Base-by-base conservation (phyloP, 805 yeast species). In the Kregervanrija delftensis region DNA sequence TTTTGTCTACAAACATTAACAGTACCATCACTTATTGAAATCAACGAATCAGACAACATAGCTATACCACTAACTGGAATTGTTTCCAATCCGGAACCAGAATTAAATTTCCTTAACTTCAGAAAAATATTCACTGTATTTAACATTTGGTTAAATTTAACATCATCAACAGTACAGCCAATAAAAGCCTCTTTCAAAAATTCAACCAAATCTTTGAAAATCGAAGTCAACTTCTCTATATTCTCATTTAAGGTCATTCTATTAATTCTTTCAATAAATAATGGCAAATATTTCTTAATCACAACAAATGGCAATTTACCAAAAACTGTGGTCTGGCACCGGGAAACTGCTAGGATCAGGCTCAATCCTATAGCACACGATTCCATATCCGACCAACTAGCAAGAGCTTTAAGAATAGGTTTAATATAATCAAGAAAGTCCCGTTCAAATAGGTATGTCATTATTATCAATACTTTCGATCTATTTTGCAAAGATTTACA, bases 361-460 rank as follows among this genome's bases (percentile, higher is more conserved):
- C 57, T 58, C 16, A 52, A 14, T 8, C 42, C 31, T 6, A 40
- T 35, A n/a, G 40, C 49, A 42, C 40, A 48, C 2, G 36, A 13
- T 11, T 48, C 47, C 9, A 28, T 5, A 15, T n/a, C 37, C 6
- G 37, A 30, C 12, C 43, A 50, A 4, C 39, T 34, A 13, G 33
- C 37, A 4, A 45, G 16, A 13, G 39, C 60, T 11, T 44, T 51
- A 11, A 61, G 33, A 8, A 63, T 50, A 6, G 47, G 45, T 6
- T 49, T 50, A 11, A 60, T 50, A 33, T 56, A 58, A 1, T 51
- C 39, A 13, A 37, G 16, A 34, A 64, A 58, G 37, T 61, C 64
- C 9, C 45, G 45, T 13, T 57, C 57, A 51, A 66, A 64, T 1
- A 63, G 44, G 34, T 51, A 44, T 2, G 60, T 50, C 57, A 63